Conservation (phyloP, 805 yeast species). For the Clavispora santaluciae region DNA sequence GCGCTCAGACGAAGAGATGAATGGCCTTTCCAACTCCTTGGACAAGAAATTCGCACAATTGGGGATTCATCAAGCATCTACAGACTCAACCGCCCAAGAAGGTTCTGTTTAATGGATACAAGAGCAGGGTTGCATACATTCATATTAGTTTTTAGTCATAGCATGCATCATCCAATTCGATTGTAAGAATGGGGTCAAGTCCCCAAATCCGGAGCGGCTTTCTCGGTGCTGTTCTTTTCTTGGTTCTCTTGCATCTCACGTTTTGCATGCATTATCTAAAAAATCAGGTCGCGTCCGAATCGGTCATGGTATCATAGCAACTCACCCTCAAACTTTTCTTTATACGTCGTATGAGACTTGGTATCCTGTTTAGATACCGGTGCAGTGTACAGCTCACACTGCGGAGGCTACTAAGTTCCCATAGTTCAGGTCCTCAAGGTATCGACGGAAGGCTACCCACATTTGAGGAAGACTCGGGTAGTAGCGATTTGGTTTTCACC, state of each 20-base stretch:
- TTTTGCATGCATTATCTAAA: constrained; percentile 1
- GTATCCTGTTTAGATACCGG: not conserved
- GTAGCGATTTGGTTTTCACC: constrained; percentile 38
- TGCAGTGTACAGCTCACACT: not conserved
- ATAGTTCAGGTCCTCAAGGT: constrained; percentile 30
- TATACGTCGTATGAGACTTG: not conserved
- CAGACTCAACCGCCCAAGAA: not conserved
- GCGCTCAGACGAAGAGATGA: constrained; percentile 55
- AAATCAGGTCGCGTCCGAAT: not conserved
- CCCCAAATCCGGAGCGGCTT: too few species aligned
- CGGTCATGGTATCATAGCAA: not conserved
- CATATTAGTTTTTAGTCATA: too few species aligned
- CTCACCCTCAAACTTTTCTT: not conserved
- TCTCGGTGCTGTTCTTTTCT: too few species aligned
- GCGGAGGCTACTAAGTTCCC: not conserved
- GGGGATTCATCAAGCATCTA: constrained; percentile 2
- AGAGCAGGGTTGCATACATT: too few species aligned
- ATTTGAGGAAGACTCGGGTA: not conserved
- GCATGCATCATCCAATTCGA: too few species aligned
- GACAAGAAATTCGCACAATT: constrained; percentile 38
- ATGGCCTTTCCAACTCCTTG: constrained; percentile 28
- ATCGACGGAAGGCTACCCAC: constrained; percentile 35
- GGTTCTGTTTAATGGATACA: not conserved
- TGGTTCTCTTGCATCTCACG: not conserved
- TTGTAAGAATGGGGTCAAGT: too few species aligned